Evolutionary conservation across 202 grass and related monocot genomes (phyloP), one percentile per base, ranked within the genome.

Genomic region (Setaria viridis): DNA sequence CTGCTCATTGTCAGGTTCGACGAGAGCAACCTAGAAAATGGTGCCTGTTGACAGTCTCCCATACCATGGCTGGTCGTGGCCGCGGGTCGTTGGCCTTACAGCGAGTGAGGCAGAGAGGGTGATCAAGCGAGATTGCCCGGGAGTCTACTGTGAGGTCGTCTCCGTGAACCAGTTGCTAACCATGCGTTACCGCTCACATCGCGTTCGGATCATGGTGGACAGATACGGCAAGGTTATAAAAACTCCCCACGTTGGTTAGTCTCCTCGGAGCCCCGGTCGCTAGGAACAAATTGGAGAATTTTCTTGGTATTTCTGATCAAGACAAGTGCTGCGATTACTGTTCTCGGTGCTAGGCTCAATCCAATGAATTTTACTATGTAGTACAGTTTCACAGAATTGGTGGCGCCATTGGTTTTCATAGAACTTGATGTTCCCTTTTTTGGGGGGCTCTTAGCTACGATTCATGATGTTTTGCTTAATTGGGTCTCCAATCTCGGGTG

Each of bases 201-300:
- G 59, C 2, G 70, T 84, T 32, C 35, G 70, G 58, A 33, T 84
- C 33, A 4, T 54, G 11, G 58, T 84, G 12, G 58, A 84, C 11
- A 64, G 70, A 54, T 17, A 65, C 70, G 17, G 39, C 71, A 84
- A 9, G 60, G 47, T 84, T 42, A n/a, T 20, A 9, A 0, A 12
- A 13, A 3, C 14, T 14, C 58, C 82, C 33, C 1, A 0, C n/a
- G 62, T 84, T 14, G 82, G 72, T 32, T 76, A 80, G 78, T 17
- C 8, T 75, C 32, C 37, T 10, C 2, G 39, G 5, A 60, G n/a
- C 21, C 9, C 21, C 9, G n/a, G 11, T 17, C 30, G 0, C 30
- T 30, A 67, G 5, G 60, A 74, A 35, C 35, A 54, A 34, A 73
- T 20, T 19, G 17, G 35, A 62, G 11, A 11, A 1, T 74, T 20